phyloP scores from a whole-genome alignment of 257 asterid genomes.

The Leonotis leonurus region DNA sequence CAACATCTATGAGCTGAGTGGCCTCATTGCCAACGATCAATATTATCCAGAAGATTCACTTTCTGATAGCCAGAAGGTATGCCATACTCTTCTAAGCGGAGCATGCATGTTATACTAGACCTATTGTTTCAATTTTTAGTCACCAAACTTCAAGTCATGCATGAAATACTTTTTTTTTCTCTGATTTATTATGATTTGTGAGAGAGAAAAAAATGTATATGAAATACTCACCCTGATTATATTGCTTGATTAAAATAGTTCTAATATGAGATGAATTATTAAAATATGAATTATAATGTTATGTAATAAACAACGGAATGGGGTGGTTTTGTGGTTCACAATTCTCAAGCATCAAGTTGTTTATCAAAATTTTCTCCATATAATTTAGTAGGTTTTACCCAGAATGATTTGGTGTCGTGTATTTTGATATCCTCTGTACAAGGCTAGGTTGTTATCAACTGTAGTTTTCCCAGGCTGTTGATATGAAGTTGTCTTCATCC shows the following conservation, averaged over 20 bases:
- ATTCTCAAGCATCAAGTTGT: neutral
- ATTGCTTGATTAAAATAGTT: neutral
- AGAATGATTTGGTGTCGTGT: neutral
- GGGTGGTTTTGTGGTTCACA: neutral
- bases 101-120: neutral
- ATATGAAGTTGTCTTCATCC: neutral
- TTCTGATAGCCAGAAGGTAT: slow-evolving; percentile 89
- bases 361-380: too few species aligned
- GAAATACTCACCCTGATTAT: neutral
- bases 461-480: neutral
- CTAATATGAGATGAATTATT: neutral
- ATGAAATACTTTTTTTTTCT: neutral
- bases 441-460: neutral
- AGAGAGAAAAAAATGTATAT: neutral
- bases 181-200: neutral
- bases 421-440: neutral
- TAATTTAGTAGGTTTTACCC: too few species aligned
- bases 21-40: slow-evolving; percentile 79
- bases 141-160: neutral
- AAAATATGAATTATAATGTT: neutral
- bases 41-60: slow-evolving; percentile 79
- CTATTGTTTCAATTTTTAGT: neutral
- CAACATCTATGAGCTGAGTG: slow-evolving; percentile 84
- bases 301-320: neutral
- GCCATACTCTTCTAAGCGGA: slow-evolving; percentile 13